Conservation (phyloP, 495 filamentous ascomycete species). For the Daldinia loculata region DNA sequence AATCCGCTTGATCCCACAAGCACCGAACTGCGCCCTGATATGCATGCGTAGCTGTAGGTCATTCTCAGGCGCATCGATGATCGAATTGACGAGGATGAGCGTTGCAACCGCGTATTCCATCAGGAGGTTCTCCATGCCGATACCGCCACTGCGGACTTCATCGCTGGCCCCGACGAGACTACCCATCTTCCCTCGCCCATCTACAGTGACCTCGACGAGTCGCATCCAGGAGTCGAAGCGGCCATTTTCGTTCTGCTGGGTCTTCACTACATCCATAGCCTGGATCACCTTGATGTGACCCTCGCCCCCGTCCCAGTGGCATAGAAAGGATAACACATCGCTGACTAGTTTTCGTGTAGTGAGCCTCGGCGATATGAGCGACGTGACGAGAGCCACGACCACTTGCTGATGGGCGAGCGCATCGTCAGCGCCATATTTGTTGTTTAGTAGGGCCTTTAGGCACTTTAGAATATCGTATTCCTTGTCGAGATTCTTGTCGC, state of each 20-base stretch:
- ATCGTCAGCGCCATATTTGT: slow-evolving; percentile 98
- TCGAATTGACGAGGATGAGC: slow-evolving; percentile 94
- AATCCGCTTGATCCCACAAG: slow-evolving; percentile 94
- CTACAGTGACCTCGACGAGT: slow-evolving; percentile 95
- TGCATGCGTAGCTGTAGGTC: slow-evolving; percentile 93
- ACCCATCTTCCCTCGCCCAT: slow-evolving; percentile 98
- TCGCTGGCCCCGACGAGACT: slow-evolving; percentile 96
- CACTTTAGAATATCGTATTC: slow-evolving; percentile 99
- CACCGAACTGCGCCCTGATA: slow-evolving; percentile 94
- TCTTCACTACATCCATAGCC: slow-evolving; percentile 91
- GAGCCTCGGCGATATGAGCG: slow-evolving; percentile 85
- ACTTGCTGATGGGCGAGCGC: slow-evolving; percentile 91
- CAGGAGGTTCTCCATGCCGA: slow-evolving; percentile 97
- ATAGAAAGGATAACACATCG: slow-evolving; percentile 95
- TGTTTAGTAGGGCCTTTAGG: slow-evolving; percentile 97
- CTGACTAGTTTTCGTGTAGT: slow-evolving; percentile 95
- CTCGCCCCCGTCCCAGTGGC: slow-evolving; percentile 93
- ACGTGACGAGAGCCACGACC: slow-evolving; percentile 86
- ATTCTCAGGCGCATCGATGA: slow-evolving; percentile 87
- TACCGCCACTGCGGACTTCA: slow-evolving; percentile 94
- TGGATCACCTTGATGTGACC: slow-evolving; percentile 95
- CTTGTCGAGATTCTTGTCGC: slow-evolving; percentile 87
- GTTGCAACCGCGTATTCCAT: slow-evolving; percentile 99
- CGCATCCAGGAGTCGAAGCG: slow-evolving; percentile 99
- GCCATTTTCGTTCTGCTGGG: slow-evolving; percentile 88